Percentiles rank a stretch among this genome's conserved stretches.
phyloP scores from a whole-genome alignment of 2,329 filamentous ascomycete genomes.

The Bipolaris sorokiniana region DNA sequence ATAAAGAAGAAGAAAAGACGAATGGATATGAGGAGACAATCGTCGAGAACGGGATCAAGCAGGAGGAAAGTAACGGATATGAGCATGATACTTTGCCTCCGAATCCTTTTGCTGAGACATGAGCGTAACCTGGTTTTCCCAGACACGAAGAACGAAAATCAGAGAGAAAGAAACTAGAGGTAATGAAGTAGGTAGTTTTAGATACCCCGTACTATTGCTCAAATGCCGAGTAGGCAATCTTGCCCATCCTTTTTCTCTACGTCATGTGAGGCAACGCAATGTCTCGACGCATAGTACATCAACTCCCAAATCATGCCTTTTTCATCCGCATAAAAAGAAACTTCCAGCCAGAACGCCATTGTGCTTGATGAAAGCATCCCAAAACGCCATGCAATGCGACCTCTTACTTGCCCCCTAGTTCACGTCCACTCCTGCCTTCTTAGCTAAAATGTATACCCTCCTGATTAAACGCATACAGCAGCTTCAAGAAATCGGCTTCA shows the following conservation, averaged over 20 bases:
- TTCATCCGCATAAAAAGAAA: slow-evolving; percentile 1
- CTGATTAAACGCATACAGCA: slow-evolving; percentile 84
- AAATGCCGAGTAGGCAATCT: slow-evolving; percentile 10
- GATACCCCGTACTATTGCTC: slow-evolving; percentile 13
- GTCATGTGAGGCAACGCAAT: background rate
- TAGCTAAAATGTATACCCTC: slow-evolving; percentile 91
- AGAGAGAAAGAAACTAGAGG: background rate
- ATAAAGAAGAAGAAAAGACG: background rate
- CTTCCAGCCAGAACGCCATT: background rate
- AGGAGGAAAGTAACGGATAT: slow-evolving; percentile 22
- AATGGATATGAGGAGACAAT: background rate
- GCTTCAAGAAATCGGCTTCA: slow-evolving; percentile 86
- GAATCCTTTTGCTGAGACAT: slow-evolving; percentile 26
- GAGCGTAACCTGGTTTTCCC: background rate
- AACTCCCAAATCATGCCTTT: background rate
- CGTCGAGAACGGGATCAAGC: background rate
- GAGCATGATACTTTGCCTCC: slow-evolving; percentile 29
- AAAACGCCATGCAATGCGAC: slow-evolving; percentile 13
- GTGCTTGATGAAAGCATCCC: background rate
- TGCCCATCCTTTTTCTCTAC: background rate
- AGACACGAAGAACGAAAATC: background rate
- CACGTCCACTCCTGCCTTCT: background rate
- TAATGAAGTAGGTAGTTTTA: background rate
- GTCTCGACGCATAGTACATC: background rate
- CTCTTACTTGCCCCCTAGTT: too few relatives aligned